Percentiles rank a stretch among this genome's conserved stretches.
Evolutionary conservation across 163 green algal species (phyloP).

Genomic region (Scenedesmus sp.): DNA sequence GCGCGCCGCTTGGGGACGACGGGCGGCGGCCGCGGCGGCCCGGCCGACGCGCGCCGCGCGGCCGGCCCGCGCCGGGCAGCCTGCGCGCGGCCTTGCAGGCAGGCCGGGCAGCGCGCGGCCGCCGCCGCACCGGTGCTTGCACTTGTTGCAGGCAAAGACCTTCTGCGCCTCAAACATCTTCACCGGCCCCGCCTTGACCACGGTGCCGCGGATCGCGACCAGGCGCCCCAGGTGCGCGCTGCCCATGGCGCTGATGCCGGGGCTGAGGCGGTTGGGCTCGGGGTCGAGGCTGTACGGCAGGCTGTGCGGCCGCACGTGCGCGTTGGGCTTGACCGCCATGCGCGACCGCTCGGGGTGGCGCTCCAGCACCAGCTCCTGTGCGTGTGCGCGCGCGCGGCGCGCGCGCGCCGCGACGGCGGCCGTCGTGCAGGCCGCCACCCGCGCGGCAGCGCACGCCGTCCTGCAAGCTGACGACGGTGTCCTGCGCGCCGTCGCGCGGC

Average conservation of each 20-base stretch:
- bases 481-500: too few species aligned
- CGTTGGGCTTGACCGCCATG: constrained; percentile 58
- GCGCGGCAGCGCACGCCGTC: too few species aligned
- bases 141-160: constrained; percentile 74
- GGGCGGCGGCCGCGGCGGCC: too few species aligned
- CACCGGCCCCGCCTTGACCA: constrained; percentile 71
- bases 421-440: too few species aligned
- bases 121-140: constrained; percentile 58
- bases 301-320: constrained; percentile 59
- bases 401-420: too few species aligned
- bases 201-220: constrained; percentile 73
- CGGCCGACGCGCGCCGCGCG: too few species aligned
- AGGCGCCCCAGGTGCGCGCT: constrained; percentile 67
- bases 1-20: too few species aligned
- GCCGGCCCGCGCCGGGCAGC: too few species aligned
- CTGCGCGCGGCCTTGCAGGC: too few species aligned
- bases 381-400: too few species aligned
- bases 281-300: constrained; percentile 57
- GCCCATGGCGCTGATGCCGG: constrained; percentile 58
- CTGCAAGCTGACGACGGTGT: too few species aligned
- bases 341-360: constrained; percentile 4
- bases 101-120: too few species aligned
- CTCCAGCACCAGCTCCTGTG: constrained; percentile 15
- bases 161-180: constrained; percentile 78
- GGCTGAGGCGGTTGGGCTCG: constrained; percentile 34